phyloP scores from a whole-genome alignment of 805 yeast genomes.

The Vanderwaltozyma tropicalis region DNA sequence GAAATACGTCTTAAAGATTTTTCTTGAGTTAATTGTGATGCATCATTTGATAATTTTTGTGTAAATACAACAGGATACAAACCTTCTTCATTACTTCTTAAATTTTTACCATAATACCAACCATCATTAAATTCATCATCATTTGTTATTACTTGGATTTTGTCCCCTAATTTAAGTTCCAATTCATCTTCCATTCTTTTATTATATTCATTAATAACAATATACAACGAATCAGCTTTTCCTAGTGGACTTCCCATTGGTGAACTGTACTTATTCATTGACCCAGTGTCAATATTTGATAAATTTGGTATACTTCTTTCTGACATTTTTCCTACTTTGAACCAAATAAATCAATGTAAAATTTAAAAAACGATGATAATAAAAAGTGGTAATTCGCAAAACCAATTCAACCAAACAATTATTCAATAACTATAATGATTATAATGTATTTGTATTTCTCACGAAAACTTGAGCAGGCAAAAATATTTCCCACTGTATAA shows the following conservation, averaged over 20 bases:
- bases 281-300: background rate
- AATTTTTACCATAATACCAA: conserved; percentile 87
- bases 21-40: conserved; percentile 6
- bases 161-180: conserved; percentile 70
- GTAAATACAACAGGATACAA: conserved; percentile 88
- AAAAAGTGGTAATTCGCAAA: too few relatives aligned
- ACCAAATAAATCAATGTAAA: too few relatives aligned
- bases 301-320: background rate
- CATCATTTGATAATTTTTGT: conserved; percentile 34
- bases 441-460: too few relatives aligned
- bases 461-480: too few relatives aligned
- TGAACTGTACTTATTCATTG: background rate
- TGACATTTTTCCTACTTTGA: too few relatives aligned
- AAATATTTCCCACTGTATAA: too few relatives aligned
- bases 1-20: conserved; percentile 3
- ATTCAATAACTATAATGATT: too few relatives aligned
- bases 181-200: conserved; percentile 88
- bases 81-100: conserved; percentile 66
- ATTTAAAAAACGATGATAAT: too few relatives aligned
- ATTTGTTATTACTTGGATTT: conserved; percentile 79
- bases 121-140: conserved; percentile 93
- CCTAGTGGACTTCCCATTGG: background rate
- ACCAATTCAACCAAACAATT: too few relatives aligned
- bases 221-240: conserved; percentile 24
- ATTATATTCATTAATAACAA: conserved; percentile 76